phyloP scores from a whole-genome alignment of 768 basidiomycete genomes.

The Auriscalpium vulgare region DNA sequence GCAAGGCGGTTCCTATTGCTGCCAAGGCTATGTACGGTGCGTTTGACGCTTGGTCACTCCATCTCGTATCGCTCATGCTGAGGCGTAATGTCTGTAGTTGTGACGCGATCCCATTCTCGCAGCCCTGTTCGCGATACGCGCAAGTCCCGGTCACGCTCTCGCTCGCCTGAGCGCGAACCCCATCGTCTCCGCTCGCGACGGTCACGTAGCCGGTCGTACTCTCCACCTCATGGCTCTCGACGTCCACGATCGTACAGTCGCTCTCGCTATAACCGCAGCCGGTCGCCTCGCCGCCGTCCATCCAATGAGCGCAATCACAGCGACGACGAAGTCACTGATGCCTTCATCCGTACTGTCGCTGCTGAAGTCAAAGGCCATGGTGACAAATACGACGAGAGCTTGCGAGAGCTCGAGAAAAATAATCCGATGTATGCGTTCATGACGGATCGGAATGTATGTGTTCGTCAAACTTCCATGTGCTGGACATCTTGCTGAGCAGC shows the following conservation, averaged over 20 bases:
- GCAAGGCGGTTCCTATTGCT: constrained; percentile 89
- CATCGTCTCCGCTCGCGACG: constrained; percentile 25
- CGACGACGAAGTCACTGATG: constrained; percentile 67
- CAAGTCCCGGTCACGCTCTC: constrained; percentile 19
- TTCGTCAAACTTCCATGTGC: constrained; percentile 17
- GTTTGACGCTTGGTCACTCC: constrained; percentile 8
- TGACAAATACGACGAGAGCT: constrained; percentile 60
- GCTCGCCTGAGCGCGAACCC: constrained; percentile 26
- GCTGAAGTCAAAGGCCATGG: constrained; percentile 80
- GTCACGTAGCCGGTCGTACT: constrained; percentile 27
- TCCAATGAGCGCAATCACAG: constrained; percentile 25
- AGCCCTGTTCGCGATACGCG: constrained; percentile 27
- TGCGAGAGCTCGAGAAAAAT: constrained; percentile 67
- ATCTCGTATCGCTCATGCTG: not conserved
- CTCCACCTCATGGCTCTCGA: constrained; percentile 31
- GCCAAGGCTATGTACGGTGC: constrained; percentile 74
- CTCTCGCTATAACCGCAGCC: constrained; percentile 36
- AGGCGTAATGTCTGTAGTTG: constrained; percentile 1
- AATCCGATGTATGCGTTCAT: constrained; percentile 85
- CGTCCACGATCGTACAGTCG: constrained; percentile 35
- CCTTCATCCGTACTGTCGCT: constrained; percentile 83
- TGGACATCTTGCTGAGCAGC: not conserved
- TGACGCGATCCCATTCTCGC: constrained; percentile 18
- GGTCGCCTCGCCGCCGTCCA: constrained; percentile 32
- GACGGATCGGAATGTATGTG: constrained; percentile 12